Evolutionary conservation across 495 filamentous ascomycete genomes (phyloP), one percentile per base, ranked within the genome.

Genomic region (Xylaria scruposa): DNA sequence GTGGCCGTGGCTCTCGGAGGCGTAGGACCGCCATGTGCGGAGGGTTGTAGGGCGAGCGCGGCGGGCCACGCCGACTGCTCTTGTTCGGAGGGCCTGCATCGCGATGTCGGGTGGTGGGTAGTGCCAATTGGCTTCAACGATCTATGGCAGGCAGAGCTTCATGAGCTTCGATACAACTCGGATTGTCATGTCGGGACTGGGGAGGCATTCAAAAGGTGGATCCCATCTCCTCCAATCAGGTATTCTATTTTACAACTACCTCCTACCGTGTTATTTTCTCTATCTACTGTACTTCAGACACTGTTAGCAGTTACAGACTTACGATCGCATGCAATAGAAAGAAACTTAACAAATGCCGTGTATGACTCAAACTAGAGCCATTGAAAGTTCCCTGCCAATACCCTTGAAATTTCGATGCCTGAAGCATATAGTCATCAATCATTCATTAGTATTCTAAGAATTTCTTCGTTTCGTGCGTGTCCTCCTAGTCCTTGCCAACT

Each of bases 31-130:
- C 64, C 78, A 77, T 63, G 68, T 75, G 64, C 78, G 80, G 29
- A 73, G 71, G 21, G 49, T 71, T 0, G 75, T 73, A 15, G 80
- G 79, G 47, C 80, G 79, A 42, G 77, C 70, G 63, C 76, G 80
- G 56, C 83, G 80, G 70, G 79, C 83, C 54, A 78, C 72, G 77
- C 76, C 77, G 36, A 72, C 78, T 51, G 76, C 80, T 71, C 81
- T 79, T 42, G 82, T 83, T 77, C 85, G 81, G 67, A 85, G 74
- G 70, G 85, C 82, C 73, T 80, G 80, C 85, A 86, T 86, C 69
- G 72, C 77, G 74, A 47, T 29, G 71, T 51, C 54, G 64, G 65
- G 72, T 75, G 72, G 65, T 76, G 61, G 63, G 70, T 51, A 42
- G 51, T 77, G 70, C 69, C 75, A 77, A 79, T 79, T 73, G 74